Evolutionary conservation across 2,329 filamentous ascomycete species (phyloP), one percentile per base, ranked within the genome.

Genomic region (Ophiocordyceps camponoti-rufipedis): DNA sequence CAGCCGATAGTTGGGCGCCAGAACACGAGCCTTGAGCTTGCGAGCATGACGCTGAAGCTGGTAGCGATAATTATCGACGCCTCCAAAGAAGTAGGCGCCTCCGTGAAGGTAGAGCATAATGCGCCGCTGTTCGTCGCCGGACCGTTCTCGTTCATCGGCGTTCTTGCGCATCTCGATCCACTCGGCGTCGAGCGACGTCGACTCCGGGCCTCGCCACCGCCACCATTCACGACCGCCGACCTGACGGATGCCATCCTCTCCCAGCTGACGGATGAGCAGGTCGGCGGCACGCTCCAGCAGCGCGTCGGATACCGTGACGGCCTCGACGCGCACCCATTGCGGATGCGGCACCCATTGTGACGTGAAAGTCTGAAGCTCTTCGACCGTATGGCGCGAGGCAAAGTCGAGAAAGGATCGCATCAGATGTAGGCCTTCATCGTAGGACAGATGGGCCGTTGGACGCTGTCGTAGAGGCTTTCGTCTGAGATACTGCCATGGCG

Each of bases 151-250:
- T 56, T 82, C 78, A 48, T 81, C 69, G 28, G 57, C 57, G 59
- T 96, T 82, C 44, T 78, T 72, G 52, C 77, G 80, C 88, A 95
- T 95, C 69, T 96, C 91, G 52, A 98, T 85, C 89, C 88, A 96
- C 59, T 98, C 89, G 0, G 83, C 87, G 55, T 78, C 78, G 28
- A 95, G 65, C 1, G 94, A 65, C 1, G 65, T 71, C 28, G 65
- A 71, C 28, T 76, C 71, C 5, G 75, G 74, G 45, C 77, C 74
- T 45, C 85, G 74, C 87, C 87, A 94, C 63, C 86, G 76, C 89
- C 89, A 87, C 91, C 91, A 87, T 49, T 79, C 74, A 55, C 74
- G 71, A 3, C 91, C 91, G 39, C 91, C 91, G 41, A 94, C 79
- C 51, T 74, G 72, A 44, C 75, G 71, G 50, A 87, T 71, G 3